Conservation (phyloP, 139 green algal species). For the Coelastrella sp. region DNA sequence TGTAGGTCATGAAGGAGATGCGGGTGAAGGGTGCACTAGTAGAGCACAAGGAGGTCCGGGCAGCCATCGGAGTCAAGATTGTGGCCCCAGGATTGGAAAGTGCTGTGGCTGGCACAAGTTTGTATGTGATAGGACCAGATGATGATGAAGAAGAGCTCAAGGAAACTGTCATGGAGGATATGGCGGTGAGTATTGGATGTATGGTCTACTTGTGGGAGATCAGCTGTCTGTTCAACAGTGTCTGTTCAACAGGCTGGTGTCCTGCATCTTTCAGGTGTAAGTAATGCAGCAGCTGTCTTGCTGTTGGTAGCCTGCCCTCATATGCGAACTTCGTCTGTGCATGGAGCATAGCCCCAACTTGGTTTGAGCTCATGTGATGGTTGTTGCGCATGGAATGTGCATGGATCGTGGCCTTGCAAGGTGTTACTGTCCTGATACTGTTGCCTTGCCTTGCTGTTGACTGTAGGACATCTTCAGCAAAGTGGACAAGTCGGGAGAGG, state of each 20-base stretch:
- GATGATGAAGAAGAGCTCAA: constrained; percentile 97
- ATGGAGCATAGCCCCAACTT: too few relatives aligned
- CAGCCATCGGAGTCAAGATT: constrained; percentile 96
- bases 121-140: constrained; percentile 81
- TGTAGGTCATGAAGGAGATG: constrained; percentile 89
- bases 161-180: constrained; percentile 94
- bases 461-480: constrained; percentile 85
- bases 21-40: constrained; percentile 94
- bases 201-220: too few relatives aligned
- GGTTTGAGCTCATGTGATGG: too few relatives aligned
- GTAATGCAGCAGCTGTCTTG: too few relatives aligned
- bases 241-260: too few relatives aligned
- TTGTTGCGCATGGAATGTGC: background rate
- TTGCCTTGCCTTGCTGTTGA: background rate
- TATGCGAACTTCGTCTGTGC: too few relatives aligned
- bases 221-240: too few relatives aligned
- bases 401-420: too few relatives aligned
- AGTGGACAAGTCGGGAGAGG: constrained; percentile 89
- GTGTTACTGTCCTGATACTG: too few relatives aligned
- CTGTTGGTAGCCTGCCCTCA: too few relatives aligned
- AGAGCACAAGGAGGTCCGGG: constrained; percentile 97
- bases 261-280: too few relatives aligned
- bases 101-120: constrained; percentile 92
- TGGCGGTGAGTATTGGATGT: constrained; percentile 75
- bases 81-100: constrained; percentile 90